Conservation (phyloP, 2,329 filamentous ascomycete genomes). For the Aspergillus fumigatus region DNA sequence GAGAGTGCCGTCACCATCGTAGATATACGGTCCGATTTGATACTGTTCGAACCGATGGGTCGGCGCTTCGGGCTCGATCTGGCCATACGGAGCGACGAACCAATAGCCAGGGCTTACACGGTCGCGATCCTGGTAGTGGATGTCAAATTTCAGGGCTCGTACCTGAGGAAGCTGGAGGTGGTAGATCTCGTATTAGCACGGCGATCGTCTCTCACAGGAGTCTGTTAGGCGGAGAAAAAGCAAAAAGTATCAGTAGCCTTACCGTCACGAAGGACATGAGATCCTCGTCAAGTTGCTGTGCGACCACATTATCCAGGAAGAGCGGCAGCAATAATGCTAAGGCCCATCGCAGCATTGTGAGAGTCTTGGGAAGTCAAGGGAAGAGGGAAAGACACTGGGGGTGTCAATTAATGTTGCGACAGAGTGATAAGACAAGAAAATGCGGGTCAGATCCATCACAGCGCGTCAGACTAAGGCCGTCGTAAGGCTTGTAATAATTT, state of each 20-base stretch:
- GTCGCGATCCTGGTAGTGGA: conserved; percentile 23
- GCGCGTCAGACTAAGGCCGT: neutral
- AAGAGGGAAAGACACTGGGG: neutral
- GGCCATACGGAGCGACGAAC: conserved; percentile 45
- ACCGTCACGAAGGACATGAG: conserved; percentile 16
- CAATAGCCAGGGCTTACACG: conserved; percentile 42
- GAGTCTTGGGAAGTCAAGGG: neutral
- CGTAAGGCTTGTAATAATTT: neutral
- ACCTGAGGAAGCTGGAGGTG: conserved; percentile 20
- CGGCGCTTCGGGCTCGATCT: conserved; percentile 22
- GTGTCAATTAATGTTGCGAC: neutral
- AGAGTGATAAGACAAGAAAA: neutral
- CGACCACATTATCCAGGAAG: conserved; percentile 4
- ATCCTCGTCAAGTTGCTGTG: conserved; percentile 9
- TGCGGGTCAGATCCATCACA: neutral
- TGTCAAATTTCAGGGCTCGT: conserved; percentile 24
- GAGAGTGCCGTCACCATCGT: conserved; percentile 46
- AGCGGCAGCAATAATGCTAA: conserved; percentile 1
- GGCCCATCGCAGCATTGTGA: neutral
- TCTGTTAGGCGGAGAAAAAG: too few relatives aligned
- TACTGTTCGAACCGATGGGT: conserved; percentile 32
- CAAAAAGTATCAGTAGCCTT: neutral
- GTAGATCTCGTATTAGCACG: neutral
- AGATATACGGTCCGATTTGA: conserved; percentile 48
- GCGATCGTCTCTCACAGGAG: neutral